Base-by-base conservation (phyloP, 495 filamentous ascomycete genomes). In the Cercophora sp. region DNA sequence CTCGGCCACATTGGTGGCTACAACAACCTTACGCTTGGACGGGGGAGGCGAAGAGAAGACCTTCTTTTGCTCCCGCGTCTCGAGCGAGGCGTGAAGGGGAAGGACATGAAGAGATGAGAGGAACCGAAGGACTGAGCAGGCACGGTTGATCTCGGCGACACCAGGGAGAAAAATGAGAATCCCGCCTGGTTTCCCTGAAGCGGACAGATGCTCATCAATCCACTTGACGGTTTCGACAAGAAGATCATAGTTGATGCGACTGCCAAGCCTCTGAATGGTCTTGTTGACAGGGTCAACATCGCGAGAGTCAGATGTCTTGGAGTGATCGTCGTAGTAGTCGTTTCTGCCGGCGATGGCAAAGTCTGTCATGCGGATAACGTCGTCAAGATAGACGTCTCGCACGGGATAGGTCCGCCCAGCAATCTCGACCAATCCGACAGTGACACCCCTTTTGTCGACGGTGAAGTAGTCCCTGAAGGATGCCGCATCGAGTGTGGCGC, bases 1-100 rank as follows among this genome's bases (percentile, higher is more conserved):
- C 65, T 98, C 93, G 2, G 93, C 93, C 13, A 98, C 92, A 58
- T 98, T 98, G 13, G 93, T 98, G 1, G 93, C 87, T 9, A 88
- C 87, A 19, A 98, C 85, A 32, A 98, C 83, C 70, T 98, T 98
- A 19, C 93, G 76, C 68, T 86, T 89, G 1, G 89, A 91, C 18
- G 66, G 66, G 0, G 93, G 91, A 1, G 93, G 74, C 22, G 72
- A 77, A 13, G 80, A 77, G 65, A 98, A 98, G 4, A 98, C 93
- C 37, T 83, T 82, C 15, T 84, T 83, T 65, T 98, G 93, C 50
- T 97, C 91, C 13, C 77, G 76, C 16, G 92, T 88, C 48, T 88
- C 83, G 11, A 98, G 80, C 6, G 92, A 96, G 8, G 93, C 93
- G 68, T 98, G 94, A 11, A 98, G 78, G 1, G 94, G 93, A 20